Base-by-base conservation (phyloP, 208 protist genomes). In the Trypanosoma mega region DNA sequence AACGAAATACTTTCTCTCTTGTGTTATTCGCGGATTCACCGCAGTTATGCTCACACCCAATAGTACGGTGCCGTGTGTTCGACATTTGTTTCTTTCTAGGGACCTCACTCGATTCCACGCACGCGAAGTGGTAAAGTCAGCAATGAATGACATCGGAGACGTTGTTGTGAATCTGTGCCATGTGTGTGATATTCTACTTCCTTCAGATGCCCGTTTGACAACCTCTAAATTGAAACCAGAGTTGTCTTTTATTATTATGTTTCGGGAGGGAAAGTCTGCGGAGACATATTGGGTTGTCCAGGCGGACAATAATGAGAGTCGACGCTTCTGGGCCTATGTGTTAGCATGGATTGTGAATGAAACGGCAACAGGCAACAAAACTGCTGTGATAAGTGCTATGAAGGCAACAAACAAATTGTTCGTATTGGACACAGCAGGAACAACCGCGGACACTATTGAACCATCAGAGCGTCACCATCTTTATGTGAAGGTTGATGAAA, bases 271-370 rank as follows among this genome's bases (percentile, higher is more conserved):
- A 33, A 47, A 33, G 20, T 14, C 44, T 24, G 16, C 20, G 6
- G 39, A 33, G 9, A n/a, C 18, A n/a, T 48, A 33, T 29, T 59
- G 53, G 53, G 53, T 52, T 59, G 26, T 69, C 21, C 45, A 69
- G 47, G 53, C 52, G 2, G 63, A 69, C 41, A 63, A 39, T n/a
- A 44, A 4, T 41, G 63, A 69, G 31, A 54, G 48, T 16, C 16
- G 53, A 39, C 34, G 21, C 8, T 69, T 63, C 24, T 69, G 63
- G 63, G 51, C 63, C 8, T 62, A 49, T 50, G 53, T 52, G n/a
- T 26, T 69, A n/a, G 51, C 50, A 18, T 69, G 63, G 63, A 21
- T 69, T 14, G 27, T 52, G 8, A 69, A 69, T 50, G 53, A 69
- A 50, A 43, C 52, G 36, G 29, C 52, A 30, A 7, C 39, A 21